Conservation (phyloP, 2,329 filamentous ascomycete genomes). For the Fusarium staphyleae region DNA sequence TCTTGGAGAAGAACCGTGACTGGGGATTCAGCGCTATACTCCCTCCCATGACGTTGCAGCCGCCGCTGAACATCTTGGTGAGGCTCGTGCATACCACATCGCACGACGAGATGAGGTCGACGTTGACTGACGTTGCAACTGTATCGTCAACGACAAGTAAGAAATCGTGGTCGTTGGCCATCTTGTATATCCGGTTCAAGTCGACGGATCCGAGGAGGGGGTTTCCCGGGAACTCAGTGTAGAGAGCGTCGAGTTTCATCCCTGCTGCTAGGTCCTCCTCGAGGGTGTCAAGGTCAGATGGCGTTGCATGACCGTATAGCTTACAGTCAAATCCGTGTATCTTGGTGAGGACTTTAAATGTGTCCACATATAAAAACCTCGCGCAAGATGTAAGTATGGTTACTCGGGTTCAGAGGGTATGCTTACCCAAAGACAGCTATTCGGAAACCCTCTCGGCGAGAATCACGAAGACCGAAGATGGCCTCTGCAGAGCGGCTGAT, state of each 20-base stretch:
- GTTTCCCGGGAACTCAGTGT: slow-evolving; percentile 53
- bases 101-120: slow-evolving; percentile 54
- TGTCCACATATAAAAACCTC: slow-evolving; percentile 44
- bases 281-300: slow-evolving; percentile 51
- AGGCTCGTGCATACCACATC: slow-evolving; percentile 60
- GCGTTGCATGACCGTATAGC: slow-evolving; percentile 53
- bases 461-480: slow-evolving; percentile 3
- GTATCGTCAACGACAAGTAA: slow-evolving; percentile 56
- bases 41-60: slow-evolving; percentile 61
- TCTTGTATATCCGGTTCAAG: slow-evolving; percentile 36
- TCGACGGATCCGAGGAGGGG: slow-evolving; percentile 44
- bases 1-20: slow-evolving; percentile 44
- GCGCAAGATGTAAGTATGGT: background rate
- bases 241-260: slow-evolving; percentile 52
- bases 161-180: slow-evolving; percentile 49
- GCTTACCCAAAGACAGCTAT: slow-evolving; percentile 43
- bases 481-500: slow-evolving; percentile 45
- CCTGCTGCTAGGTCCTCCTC: slow-evolving; percentile 48
- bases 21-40: slow-evolving; percentile 54
- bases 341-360: slow-evolving; percentile 42
- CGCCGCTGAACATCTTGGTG: slow-evolving; percentile 64
- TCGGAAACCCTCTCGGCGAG: slow-evolving; percentile 1
- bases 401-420: background rate
- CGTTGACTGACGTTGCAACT: slow-evolving; percentile 53
- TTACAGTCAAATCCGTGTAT: slow-evolving; percentile 44